A percentile compares a stretch with the other conserved stretches of the same genome.
phyloP scores from a whole-genome alignment of 306 rosid species.

The Prunus davidiana region DNA sequence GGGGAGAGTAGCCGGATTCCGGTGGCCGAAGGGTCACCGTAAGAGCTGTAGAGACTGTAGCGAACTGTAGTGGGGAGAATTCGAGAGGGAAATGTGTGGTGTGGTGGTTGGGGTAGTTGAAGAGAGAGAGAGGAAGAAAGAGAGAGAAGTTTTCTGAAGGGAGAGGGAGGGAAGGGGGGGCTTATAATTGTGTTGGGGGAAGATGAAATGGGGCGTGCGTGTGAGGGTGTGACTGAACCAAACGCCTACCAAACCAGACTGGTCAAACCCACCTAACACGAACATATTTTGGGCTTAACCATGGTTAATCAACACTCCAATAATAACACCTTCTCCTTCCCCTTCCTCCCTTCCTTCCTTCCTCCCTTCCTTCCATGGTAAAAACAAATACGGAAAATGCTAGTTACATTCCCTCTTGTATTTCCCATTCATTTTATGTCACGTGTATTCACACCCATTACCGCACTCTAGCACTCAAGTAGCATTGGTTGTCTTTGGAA shows the following conservation, averaged over 20 bases:
- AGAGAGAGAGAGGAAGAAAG: background rate
- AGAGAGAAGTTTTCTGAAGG: conserved; percentile 14
- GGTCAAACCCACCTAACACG: conserved; percentile 62
- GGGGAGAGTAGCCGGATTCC: conserved; percentile 22
- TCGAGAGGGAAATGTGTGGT: background rate
- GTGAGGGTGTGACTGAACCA: background rate
- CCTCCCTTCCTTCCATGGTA: too few relatives aligned
- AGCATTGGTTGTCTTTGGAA: too few relatives aligned
- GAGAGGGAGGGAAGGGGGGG: conserved; percentile 6
- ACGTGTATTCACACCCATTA: too few relatives aligned
- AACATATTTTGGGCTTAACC: background rate
- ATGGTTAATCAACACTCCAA: background rate
- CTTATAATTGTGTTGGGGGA: conserved; percentile 5
- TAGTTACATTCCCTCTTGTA: too few relatives aligned
- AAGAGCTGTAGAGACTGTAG: background rate
- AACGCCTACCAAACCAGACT: conserved; percentile 69
- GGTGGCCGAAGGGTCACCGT: background rate
- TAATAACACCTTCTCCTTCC: background rate
- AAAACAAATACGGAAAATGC: too few relatives aligned
- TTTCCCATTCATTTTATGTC: too few relatives aligned
- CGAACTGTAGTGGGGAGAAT: conserved; percentile 26
- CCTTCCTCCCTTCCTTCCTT: too few relatives aligned
- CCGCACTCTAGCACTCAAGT: too few relatives aligned
- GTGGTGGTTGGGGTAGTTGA: conserved; percentile 27
- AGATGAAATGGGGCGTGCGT: background rate